These are phyloP conservation scores for rapeseed (Brassica napus) DNA, from an alignment of 345 rosid species.

Conservation along the genomic window DNA sequence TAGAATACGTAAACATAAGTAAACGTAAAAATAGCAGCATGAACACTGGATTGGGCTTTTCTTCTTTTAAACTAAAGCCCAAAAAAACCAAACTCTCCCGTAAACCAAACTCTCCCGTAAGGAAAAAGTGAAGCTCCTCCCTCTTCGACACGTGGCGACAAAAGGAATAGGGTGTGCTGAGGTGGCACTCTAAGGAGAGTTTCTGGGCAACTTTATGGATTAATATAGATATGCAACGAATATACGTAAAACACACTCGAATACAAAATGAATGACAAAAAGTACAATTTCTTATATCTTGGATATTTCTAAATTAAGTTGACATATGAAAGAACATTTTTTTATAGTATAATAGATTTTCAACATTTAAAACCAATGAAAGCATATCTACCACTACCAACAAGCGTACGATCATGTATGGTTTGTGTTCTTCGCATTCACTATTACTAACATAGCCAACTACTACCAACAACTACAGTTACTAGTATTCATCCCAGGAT, in stretches of 20 bases:
- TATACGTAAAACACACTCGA: not conserved
- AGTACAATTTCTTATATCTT: not conserved
- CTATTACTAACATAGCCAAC: not conserved
- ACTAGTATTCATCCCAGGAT: not conserved
- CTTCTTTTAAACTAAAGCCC: no score
- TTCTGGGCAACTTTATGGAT: no score
- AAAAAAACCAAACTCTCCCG: no score
- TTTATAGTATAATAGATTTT: not conserved
- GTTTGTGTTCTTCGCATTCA: slow-evolving; percentile 1
- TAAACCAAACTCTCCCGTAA: no score
- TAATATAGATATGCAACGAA: not conserved
- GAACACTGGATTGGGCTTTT: no score
- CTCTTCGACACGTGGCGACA: no score
- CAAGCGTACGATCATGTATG: not conserved
- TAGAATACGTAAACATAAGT: no score
- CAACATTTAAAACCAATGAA: not conserved
- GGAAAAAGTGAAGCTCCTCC: no score
- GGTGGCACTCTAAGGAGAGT: no score
- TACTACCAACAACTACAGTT: not conserved
- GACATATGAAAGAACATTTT: not conserved
- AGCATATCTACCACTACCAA: not conserved
- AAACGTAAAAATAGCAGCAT: no score
- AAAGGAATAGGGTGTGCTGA: no score
- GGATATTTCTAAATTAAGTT: not conserved
- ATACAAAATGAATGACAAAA: not conserved